Percentiles rank a stretch among this genome's conserved stretches.
phyloP scores from a whole-genome alignment of 257 asterid genomes.

The Ocimum tenuiflorum region DNA sequence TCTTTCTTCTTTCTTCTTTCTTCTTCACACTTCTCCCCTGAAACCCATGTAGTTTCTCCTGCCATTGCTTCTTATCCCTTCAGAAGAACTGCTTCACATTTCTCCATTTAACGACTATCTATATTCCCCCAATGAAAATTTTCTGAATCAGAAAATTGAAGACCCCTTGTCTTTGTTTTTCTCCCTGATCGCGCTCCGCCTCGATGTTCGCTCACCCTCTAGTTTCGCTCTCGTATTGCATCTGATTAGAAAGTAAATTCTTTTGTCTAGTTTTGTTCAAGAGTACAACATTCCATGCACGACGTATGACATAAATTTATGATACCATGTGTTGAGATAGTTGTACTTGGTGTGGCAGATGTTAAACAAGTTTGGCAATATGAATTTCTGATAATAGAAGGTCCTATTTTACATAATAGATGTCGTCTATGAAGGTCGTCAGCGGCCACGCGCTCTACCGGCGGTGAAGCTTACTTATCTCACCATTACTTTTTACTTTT shows the following conservation, averaged over 20 bases:
- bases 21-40: conserved; percentile 43
- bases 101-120: conserved; percentile 27
- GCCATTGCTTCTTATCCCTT: conserved; percentile 45
- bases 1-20: conserved; percentile 21
- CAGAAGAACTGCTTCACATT: conserved; percentile 34
- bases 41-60: conserved; percentile 45
- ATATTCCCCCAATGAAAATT: neutral
- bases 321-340: too few species aligned
- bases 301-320: neutral
- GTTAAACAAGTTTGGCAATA: too few species aligned
- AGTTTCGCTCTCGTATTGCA: conserved; percentile 33
- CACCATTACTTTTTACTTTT: too few species aligned
- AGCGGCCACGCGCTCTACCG: too few species aligned
- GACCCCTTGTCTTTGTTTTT: conserved; percentile 40
- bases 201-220: conserved; percentile 31
- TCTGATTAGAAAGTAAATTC: conserved; percentile 30
- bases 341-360: too few species aligned
- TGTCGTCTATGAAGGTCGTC: too few species aligned
- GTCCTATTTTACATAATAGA: too few species aligned
- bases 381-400: too few species aligned
- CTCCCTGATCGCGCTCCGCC: conserved; percentile 63
- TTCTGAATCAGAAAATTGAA: conserved; percentile 45
- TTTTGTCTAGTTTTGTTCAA: conserved; percentile 13
- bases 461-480: too few species aligned
- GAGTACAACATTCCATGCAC: conserved; percentile 24